phyloP scores from a whole-genome alignment of 768 basidiomycete genomes.

The Exidia glandulosa region DNA sequence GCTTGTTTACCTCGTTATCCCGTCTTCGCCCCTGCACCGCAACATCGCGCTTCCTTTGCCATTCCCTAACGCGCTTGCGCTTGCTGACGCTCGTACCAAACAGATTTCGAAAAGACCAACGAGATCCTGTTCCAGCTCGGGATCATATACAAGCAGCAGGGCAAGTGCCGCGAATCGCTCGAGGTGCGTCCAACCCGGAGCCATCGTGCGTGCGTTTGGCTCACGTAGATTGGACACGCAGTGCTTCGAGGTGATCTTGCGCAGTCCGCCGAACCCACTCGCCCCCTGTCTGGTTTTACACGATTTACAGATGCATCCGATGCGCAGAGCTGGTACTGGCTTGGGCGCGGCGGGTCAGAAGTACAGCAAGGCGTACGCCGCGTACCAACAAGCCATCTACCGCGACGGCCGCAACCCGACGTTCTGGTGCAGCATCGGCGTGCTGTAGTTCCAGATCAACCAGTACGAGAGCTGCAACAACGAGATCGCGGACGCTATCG shows the following conservation, averaged over 20 bases:
- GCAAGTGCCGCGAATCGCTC: conserved; percentile 81
- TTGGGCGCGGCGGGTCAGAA: conserved; percentile 95
- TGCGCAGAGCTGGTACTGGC: conserved; percentile 97
- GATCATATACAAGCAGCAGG: conserved; percentile 98
- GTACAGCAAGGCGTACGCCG: conserved; percentile 99
- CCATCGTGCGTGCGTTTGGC: not conserved
- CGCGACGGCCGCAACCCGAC: conserved; percentile 98
- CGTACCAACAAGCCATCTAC: conserved; percentile 99
- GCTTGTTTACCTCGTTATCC: not conserved
- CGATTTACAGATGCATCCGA: conserved; percentile 66
- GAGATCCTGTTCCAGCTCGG: conserved; percentile 97
- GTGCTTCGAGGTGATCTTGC: conserved; percentile 94
- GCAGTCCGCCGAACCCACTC: conserved; percentile 88
- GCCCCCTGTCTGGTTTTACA: conserved; percentile 99
- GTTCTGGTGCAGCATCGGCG: conserved; percentile 99
- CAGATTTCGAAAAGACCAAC: conserved; percentile 97
- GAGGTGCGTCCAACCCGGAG: conserved; percentile 27
- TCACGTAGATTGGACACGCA: conserved; percentile 21
- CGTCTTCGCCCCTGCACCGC: not conserved
- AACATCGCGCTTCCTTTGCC: not conserved
- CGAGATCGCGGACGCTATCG: conserved; percentile 96
- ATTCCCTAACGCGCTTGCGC: no score
- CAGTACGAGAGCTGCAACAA: conserved; percentile 99
- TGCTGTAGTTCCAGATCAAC: conserved; percentile 98
- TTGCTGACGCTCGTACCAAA: no score